Conservation (phyloP, 2,329 filamentous ascomycete species). For the Alternaria sp. region DNA sequence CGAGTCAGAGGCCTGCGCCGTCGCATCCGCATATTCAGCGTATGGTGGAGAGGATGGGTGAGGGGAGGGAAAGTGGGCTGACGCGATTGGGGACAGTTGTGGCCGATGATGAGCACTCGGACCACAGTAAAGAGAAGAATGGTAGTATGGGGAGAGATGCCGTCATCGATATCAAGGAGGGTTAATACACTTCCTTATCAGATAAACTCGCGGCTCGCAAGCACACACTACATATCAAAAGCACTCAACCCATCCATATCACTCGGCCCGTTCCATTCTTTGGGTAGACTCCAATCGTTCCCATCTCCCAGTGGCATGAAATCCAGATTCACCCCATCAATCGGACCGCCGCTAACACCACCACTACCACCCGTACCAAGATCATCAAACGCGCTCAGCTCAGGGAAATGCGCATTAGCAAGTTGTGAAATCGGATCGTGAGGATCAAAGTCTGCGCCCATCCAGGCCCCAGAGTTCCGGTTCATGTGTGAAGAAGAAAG, state of each 20-base stretch:
- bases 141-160: conserved; percentile 26
- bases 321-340: conserved; percentile 35
- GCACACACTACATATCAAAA: conserved; percentile 10
- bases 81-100: conserved; percentile 28
- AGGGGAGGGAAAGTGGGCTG: conserved; percentile 35
- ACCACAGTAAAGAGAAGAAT: neutral
- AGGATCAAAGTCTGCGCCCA: conserved; percentile 34
- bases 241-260: conserved; percentile 39
- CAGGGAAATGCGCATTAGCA: conserved; percentile 43
- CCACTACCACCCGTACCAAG: neutral
- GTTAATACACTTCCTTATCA: neutral
- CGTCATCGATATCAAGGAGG: conserved; percentile 26
- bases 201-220: neutral
- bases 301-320: conserved; percentile 36
- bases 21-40: conserved; percentile 38
- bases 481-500: neutral
- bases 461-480: conserved; percentile 28
- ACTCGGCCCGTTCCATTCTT: conserved; percentile 22
- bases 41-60: conserved; percentile 37
- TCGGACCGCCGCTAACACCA: neutral
- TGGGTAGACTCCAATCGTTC: conserved; percentile 18
- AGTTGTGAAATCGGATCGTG: conserved; percentile 31
- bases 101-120: conserved; percentile 2
- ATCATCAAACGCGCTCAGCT: conserved; percentile 28
- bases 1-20: conserved; percentile 19